Conservation (phyloP, 768 basidiomycete genomes). For the Amanita rimosa region DNA sequence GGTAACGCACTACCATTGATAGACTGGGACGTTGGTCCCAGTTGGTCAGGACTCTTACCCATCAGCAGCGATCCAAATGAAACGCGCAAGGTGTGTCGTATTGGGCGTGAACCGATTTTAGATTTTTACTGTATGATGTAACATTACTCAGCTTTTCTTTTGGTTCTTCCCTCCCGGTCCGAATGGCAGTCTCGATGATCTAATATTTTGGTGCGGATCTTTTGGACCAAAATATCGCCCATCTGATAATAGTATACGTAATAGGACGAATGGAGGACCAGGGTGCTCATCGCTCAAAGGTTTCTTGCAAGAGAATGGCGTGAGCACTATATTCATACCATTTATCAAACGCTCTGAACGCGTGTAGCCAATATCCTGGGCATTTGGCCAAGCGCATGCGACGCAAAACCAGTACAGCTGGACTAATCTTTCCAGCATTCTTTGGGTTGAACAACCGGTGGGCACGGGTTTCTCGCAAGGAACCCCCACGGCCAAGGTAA, state of each 20-base stretch:
- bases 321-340: constrained; percentile 17
- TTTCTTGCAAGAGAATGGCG: constrained; percentile 64
- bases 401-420: background rate
- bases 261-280: constrained; percentile 3
- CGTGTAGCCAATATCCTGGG: background rate
- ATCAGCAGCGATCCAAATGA: constrained; percentile 33
- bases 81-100: no score
- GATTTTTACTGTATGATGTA: no score
- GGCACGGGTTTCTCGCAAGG: background rate
- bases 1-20: constrained; percentile 56
- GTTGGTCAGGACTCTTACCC: constrained; percentile 65
- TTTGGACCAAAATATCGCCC: constrained; percentile 19
- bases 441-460: background rate
- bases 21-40: constrained; percentile 63
- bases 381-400: constrained; percentile 11
- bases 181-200: constrained; percentile 51
- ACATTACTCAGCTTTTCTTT: no score
- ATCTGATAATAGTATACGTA: no score
- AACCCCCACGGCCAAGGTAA: background rate
- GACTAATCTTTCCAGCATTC: constrained; percentile 11
- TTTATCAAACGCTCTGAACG: background rate
- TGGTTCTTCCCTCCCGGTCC: no score
- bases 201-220: constrained; percentile 53
- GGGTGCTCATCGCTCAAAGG: constrained; percentile 55
- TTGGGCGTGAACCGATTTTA: no score